phyloP scores from a whole-genome alignment of 306 rosid species.

The Fragaria nilgerrensis region DNA sequence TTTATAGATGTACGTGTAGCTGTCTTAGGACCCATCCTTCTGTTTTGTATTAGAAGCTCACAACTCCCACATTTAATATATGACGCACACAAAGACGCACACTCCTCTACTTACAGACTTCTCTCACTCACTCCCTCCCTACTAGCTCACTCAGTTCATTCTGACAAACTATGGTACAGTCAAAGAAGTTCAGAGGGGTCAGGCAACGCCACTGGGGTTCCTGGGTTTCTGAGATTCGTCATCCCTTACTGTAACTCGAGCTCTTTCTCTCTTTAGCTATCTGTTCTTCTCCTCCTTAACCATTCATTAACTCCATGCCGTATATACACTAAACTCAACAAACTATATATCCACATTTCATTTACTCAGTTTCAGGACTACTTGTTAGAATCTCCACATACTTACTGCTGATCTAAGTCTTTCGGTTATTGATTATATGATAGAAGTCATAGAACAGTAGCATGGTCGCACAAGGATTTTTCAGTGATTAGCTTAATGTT shows the following conservation, averaged over 20 bases:
- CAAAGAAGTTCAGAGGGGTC: constrained; percentile 82
- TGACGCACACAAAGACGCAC: not conserved
- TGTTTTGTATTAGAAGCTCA: constrained; percentile 25
- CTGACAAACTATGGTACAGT: constrained; percentile 45
- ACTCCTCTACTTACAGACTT: not conserved
- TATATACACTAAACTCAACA: not conserved
- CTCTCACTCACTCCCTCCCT: not conserved
- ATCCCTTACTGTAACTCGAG: constrained; percentile 56
- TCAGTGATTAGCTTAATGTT: not conserved
- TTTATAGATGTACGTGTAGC: not conserved
- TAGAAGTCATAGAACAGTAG: not conserved
- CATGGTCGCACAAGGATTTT: not conserved
- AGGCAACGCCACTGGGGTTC: constrained; percentile 95
- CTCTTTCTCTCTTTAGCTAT: not conserved
- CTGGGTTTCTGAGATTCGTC: constrained; percentile 91
- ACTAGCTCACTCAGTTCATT: not conserved
- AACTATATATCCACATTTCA: not conserved
- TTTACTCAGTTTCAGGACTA: not conserved
- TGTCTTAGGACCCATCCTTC: not conserved
- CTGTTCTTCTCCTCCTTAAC: not conserved
- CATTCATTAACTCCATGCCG: not conserved
- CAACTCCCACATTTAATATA: constrained; percentile 21
- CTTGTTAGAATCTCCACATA: not conserved
- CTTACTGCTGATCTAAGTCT: not conserved
- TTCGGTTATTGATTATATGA: not conserved